phyloP scores from a whole-genome alignment of 1,139 yeast species.

The Pichia sp. region DNA sequence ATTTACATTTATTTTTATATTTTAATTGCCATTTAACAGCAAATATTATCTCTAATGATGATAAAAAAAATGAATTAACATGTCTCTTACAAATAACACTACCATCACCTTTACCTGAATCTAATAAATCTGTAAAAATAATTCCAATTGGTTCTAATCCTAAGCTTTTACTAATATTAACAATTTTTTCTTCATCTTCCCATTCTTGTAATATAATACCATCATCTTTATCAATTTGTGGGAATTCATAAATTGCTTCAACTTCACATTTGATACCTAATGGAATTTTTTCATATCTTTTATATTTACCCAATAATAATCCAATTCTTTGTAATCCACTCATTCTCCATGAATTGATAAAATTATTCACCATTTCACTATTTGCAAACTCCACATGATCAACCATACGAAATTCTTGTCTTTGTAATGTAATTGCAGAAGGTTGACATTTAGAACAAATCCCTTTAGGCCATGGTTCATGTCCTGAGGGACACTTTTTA shows the following conservation, averaged over 20 bases:
- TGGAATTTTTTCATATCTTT: constrained; percentile 74
- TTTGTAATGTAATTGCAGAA: constrained; percentile 85
- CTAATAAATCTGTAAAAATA: constrained; percentile 84
- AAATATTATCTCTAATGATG: constrained; percentile 80
- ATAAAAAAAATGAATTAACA: constrained; percentile 79
- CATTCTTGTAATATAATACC: constrained; percentile 66
- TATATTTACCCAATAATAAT: constrained; percentile 74
- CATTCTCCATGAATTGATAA: constrained; percentile 87
- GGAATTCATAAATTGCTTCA: constrained; percentile 89
- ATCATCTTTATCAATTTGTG: constrained; percentile 80
- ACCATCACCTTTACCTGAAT: constrained; percentile 82
- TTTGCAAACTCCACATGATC: constrained; percentile 92
- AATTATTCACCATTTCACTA: constrained; percentile 64
- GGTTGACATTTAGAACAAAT: constrained; percentile 98
- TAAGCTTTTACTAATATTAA: constrained; percentile 49
- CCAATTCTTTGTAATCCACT: constrained; percentile 88
- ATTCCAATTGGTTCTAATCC: constrained; percentile 75
- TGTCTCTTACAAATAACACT: constrained; percentile 90
- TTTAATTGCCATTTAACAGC: constrained; percentile 72
- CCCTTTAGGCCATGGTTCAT: constrained; percentile 89
- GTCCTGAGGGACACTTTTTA: constrained; percentile 68
- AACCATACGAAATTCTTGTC: constrained; percentile 89
- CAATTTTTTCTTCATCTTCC: constrained; percentile 51
- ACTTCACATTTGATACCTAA: constrained; percentile 91
- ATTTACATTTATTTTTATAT: constrained; percentile 61